Conservation (phyloP, 164 flowering plant species). For the Santalum album region DNA sequence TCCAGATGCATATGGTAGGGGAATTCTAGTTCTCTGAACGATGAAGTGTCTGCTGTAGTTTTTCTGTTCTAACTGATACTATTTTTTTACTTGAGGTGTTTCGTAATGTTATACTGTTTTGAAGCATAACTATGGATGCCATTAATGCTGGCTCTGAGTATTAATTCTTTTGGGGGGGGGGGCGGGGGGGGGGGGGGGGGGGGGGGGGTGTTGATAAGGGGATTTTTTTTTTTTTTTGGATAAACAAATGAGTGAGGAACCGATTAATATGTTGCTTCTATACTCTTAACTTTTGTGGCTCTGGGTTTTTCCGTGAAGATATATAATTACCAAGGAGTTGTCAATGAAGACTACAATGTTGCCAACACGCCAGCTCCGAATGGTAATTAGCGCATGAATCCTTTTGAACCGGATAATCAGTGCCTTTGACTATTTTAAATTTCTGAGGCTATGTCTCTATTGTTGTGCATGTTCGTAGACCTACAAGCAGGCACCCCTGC, state of each 20-base stretch:
- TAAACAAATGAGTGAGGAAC: too few relatives aligned
- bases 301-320: constrained; percentile 29
- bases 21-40: too few relatives aligned
- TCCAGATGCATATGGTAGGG: too few relatives aligned
- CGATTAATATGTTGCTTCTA: too few relatives aligned
- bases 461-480: constrained; percentile 25
- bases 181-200: too few relatives aligned
- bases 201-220: too few relatives aligned
- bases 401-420: neutral
- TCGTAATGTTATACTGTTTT: neutral
- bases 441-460: neutral
- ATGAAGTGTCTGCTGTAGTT: neutral
- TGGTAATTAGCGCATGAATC: constrained; percentile 29
- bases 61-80: neutral
- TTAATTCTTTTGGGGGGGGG: neutral
- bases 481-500: constrained; percentile 59
- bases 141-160: neutral
- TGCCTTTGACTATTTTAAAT: neutral
- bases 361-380: constrained; percentile 71
- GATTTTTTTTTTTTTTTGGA: too few relatives aligned
- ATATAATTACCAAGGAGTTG: constrained; percentile 77
- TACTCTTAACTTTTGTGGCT: neutral
- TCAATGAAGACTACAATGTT: constrained; percentile 77
- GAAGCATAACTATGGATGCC: neutral
- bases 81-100: neutral